Conservation (phyloP, 1,139 yeast species). For the Saccharomycopsis hybrid region DNA sequence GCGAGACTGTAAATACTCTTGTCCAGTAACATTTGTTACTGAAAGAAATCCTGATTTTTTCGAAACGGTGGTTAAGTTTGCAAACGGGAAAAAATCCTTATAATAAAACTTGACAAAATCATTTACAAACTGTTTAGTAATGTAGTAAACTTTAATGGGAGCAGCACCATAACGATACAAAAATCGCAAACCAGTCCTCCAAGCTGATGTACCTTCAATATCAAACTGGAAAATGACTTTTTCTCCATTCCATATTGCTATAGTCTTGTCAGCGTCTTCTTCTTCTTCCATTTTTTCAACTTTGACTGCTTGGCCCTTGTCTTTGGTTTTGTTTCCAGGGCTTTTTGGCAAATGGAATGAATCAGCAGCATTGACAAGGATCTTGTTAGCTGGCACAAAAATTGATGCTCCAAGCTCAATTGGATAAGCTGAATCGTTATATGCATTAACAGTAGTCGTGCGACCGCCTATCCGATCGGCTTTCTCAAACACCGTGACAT, state of each 20-base stretch:
- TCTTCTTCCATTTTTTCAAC: too few species aligned
- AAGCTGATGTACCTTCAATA: neutral
- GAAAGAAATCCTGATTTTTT: constrained; percentile 25
- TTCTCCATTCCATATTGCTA: neutral
- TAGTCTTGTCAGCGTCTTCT: neutral
- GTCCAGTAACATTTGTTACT: constrained; percentile 26
- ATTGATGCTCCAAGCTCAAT: constrained; percentile 40
- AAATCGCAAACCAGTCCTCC: neutral
- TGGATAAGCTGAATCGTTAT: constrained; percentile 23
- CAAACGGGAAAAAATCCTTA: constrained; percentile 7
- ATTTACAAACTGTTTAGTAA: constrained; percentile 20
- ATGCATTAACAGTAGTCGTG: constrained; percentile 29
- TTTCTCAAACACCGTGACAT: constrained; percentile 33
- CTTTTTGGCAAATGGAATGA: too few species aligned
- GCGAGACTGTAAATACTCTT: constrained; percentile 24
- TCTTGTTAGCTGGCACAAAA: constrained; percentile 34
- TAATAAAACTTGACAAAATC: constrained; percentile 3
- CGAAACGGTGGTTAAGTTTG: constrained; percentile 15
- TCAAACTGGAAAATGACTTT: constrained; percentile 3
- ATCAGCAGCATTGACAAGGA: constrained; percentile 33
- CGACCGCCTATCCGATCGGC: constrained; percentile 35
- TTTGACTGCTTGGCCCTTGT: too few species aligned
- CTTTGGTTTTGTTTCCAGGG: neutral
- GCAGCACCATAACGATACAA: constrained; percentile 13
- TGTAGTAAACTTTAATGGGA: constrained; percentile 24